Conservation (phyloP, 1,139 yeast species). For the Zygosaccharomyces sapae region DNA sequence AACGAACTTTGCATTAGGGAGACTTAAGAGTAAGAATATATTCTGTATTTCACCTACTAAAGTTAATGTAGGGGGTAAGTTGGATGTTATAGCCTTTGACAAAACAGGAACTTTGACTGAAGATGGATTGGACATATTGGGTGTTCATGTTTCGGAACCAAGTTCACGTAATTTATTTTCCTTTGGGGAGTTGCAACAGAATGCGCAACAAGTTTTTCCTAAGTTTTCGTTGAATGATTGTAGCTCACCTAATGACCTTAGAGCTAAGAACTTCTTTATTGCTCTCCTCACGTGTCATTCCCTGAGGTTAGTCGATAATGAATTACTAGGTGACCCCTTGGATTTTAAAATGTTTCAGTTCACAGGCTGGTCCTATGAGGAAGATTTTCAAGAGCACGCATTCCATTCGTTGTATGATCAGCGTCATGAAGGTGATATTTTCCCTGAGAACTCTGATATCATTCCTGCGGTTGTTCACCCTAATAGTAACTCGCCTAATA, state of each 20-base stretch:
- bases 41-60: constrained; percentile 92
- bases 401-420: constrained; percentile 38
- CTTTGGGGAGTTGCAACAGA: constrained; percentile 47
- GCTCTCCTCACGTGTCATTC: constrained; percentile 88
- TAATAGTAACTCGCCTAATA: constrained; percentile 25
- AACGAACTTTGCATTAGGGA: constrained; percentile 79
- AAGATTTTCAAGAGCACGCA: constrained; percentile 46
- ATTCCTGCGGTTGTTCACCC: constrained; percentile 51
- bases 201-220: constrained; percentile 36
- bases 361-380: constrained; percentile 70
- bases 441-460: constrained; percentile 42
- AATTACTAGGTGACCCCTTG: constrained; percentile 85
- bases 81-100: constrained; percentile 88
- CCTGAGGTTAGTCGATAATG: constrained; percentile 69
- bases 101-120: constrained; percentile 97
- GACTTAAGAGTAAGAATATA: constrained; percentile 64
- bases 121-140: constrained; percentile 90
- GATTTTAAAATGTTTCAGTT: constrained; percentile 92
- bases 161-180: constrained; percentile 50
- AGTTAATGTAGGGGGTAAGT: constrained; percentile 89
- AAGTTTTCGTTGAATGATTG: constrained; percentile 33
- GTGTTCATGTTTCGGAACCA: constrained; percentile 55
- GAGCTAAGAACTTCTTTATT: constrained; percentile 35
- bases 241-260: constrained; percentile 28
- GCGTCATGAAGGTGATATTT: constrained; percentile 37